Conservation (phyloP, 495 filamentous ascomycete species). For the Xylaria palmicola region DNA sequence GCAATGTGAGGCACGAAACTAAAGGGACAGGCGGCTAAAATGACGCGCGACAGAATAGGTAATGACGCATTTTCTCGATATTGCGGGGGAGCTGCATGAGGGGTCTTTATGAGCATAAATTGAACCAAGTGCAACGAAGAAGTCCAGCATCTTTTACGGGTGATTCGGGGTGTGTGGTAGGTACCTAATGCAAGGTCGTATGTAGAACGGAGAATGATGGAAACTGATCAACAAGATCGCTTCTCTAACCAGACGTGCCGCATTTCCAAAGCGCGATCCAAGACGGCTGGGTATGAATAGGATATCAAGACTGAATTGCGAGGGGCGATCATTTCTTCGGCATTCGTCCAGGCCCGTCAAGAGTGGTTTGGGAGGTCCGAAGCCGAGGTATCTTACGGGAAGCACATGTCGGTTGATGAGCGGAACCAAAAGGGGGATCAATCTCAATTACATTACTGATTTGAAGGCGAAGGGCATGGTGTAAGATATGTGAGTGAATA, state of each 20-base stretch:
- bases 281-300: not conserved
- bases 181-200: too few relatives aligned
- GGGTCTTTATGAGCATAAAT: not conserved
- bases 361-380: not conserved
- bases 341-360: not conserved
- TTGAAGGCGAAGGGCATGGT: too few relatives aligned
- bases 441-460: not conserved
- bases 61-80: too few relatives aligned
- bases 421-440: not conserved
- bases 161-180: too few relatives aligned
- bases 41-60: too few relatives aligned
- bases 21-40: not conserved
- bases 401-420: not conserved
- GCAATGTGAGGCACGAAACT: not conserved
- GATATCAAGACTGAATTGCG: not conserved
- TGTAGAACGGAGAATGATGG: too few relatives aligned
- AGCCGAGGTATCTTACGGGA: not conserved
- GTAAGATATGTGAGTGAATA: not conserved
- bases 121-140: not conserved
- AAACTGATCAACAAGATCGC: not conserved
- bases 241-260: not conserved
- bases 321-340: not conserved
- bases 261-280: conserved; percentile 1
- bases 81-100: not conserved
- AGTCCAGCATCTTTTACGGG: not conserved